Percentiles rank a stretch among this genome's conserved stretches.
These are phyloP conservation scores for Saccharomycopsis babjevae DNA, from an alignment of 805 yeast species.

Conservation along the genomic window DNA sequence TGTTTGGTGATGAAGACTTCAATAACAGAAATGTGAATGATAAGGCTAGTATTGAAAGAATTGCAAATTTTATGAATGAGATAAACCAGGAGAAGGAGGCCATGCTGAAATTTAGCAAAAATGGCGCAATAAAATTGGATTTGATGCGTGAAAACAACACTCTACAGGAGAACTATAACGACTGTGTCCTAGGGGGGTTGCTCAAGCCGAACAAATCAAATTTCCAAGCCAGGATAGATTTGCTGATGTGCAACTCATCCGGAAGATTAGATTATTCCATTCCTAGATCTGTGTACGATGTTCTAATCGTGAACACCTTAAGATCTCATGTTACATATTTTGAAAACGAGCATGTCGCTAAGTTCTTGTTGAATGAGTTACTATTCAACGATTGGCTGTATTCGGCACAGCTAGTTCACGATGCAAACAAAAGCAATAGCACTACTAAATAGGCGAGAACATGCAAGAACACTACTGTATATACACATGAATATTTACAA, in stretches of 20 bases:
- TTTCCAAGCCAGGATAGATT: conserved; percentile 24
- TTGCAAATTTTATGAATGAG: not conserved
- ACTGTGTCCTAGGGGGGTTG: not conserved
- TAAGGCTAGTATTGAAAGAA: conserved; percentile 2
- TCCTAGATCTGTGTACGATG: conserved; percentile 69
- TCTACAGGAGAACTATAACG: not conserved
- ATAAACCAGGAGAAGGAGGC: not conserved
- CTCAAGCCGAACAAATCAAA: conserved; percentile 18
- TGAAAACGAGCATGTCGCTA: conserved; percentile 77
- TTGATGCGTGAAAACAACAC: not conserved
- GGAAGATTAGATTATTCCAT: conserved; percentile 79
- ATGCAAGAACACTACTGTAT: too few species aligned
- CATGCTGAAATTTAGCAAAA: not conserved
- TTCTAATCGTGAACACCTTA: conserved; percentile 69
- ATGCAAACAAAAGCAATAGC: not conserved
- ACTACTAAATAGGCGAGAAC: too few species aligned
- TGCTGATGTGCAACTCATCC: conserved; percentile 47
- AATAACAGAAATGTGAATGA: not conserved
- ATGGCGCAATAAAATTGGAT: not conserved
- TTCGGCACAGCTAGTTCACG: not conserved
- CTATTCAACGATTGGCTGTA: conserved; percentile 20
- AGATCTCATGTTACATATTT: conserved; percentile 86
- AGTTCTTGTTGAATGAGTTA: conserved; percentile 60
- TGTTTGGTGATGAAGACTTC: conserved; percentile 2
- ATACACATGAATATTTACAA: too few species aligned